Conservation (phyloP, 2,329 filamentous ascomycete species). For the Cladosporium sp. region DNA sequence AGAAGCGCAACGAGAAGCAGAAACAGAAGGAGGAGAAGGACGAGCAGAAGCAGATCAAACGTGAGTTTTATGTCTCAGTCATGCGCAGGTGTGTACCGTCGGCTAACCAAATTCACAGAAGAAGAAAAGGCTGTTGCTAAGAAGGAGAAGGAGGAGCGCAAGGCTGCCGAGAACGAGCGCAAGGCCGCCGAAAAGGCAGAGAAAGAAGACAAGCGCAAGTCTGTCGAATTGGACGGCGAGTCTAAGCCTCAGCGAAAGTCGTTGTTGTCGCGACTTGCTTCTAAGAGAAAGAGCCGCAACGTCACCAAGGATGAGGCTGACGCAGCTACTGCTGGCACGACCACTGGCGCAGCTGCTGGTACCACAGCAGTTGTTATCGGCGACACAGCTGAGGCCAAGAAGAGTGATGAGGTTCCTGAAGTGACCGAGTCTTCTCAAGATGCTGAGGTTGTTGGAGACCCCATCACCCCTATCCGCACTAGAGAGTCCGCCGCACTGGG, state of each 20-base stretch:
- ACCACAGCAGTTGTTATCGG: conserved; percentile 10
- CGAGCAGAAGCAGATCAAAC: conserved; percentile 48
- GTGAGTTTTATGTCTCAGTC: conserved; percentile 42
- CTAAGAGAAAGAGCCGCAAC: conserved; percentile 23
- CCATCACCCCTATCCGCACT: conserved; percentile 5
- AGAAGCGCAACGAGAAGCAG: conserved; percentile 54
- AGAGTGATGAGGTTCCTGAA: not conserved
- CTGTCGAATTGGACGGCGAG: conserved; percentile 28
- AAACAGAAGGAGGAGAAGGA: conserved; percentile 42
- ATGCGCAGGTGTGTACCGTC: not conserved
- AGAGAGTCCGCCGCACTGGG: conserved; percentile 3
- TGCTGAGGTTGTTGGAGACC: not conserved
- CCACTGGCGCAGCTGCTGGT: conserved; percentile 4
- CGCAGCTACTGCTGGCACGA: conserved; percentile 14
- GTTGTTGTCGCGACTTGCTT: conserved; percentile 9
- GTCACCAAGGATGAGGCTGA: conserved; percentile 24
- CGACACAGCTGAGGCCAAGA: conserved; percentile 8
- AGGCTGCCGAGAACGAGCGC: conserved; percentile 44
- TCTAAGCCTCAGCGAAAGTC: conserved; percentile 11
- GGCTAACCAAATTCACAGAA: conserved; percentile 40
- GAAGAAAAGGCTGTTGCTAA: conserved; percentile 50
- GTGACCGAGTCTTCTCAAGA: not conserved
- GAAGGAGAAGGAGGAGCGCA: conserved; percentile 47
- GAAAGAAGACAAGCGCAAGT: conserved; percentile 53
- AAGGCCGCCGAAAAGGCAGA: conserved; percentile 44